phyloP scores from a whole-genome alignment of 345 rosid genomes.

The Eucalyptus cladocalyx region DNA sequence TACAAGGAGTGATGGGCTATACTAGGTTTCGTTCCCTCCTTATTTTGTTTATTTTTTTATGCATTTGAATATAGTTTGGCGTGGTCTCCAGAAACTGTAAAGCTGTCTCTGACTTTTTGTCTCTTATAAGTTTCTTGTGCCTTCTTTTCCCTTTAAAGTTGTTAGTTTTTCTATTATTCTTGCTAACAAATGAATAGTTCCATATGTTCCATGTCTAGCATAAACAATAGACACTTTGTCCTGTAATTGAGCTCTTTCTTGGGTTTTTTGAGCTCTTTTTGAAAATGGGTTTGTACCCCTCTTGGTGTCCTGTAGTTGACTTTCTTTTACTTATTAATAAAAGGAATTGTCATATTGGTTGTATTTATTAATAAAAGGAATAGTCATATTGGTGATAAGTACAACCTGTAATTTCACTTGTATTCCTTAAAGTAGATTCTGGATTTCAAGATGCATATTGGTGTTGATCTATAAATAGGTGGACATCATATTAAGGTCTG shows the following conservation, averaged over 20 bases:
- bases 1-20: not conserved
- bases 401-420: not conserved
- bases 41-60: not conserved
- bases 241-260: not conserved
- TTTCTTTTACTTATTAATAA: not conserved
- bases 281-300: not conserved
- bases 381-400: not conserved
- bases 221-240: not conserved
- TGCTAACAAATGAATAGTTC: not conserved
- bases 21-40: not conserved
- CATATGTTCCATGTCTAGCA: not conserved
- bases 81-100: not conserved
- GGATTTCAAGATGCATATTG: not conserved
- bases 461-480: not conserved
- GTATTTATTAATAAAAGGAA: not conserved
- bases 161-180: not conserved
- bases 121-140: not conserved
- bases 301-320: not conserved
- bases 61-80: not conserved
- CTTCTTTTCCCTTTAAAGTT: not conserved
- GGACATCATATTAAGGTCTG: not conserved
- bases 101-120: not conserved
- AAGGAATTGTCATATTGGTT: not conserved
- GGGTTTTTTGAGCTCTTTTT: not conserved
- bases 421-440: not conserved